Evolutionary conservation across 1,139 yeast genomes (phyloP).

Genomic region (Pneumocystis sp.): DNA sequence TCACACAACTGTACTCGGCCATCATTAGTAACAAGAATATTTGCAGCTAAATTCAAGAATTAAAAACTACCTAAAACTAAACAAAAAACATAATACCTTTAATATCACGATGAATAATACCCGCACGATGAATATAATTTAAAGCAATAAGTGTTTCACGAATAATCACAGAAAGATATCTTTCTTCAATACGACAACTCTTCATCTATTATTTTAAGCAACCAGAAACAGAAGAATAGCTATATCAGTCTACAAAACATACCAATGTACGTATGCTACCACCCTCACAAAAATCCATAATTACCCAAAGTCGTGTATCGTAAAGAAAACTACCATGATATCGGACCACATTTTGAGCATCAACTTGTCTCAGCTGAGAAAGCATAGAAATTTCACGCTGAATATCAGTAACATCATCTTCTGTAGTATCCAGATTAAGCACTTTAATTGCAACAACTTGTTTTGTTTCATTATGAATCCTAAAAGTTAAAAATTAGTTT

Average conservation of each 20-base stretch:
- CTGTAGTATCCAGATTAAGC: conserved; percentile 77
- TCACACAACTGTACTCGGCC: conserved; percentile 89
- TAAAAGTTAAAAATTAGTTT: not conserved
- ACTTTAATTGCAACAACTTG: conserved; percentile 87
- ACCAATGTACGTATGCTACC: conserved; percentile 74
- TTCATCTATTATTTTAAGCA: conserved; percentile 29
- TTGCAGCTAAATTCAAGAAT: conserved; percentile 44
- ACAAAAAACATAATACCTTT: conserved; percentile 26
- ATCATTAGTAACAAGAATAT: conserved; percentile 72
- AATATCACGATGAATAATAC: conserved; percentile 88
- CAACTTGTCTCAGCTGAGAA: conserved; percentile 65
- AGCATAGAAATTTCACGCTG: conserved; percentile 85
- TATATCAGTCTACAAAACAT: not conserved
- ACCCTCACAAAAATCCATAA: conserved; percentile 96
- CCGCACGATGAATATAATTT: conserved; percentile 68
- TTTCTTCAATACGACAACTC: conserved; percentile 81
- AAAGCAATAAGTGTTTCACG: conserved; percentile 71
- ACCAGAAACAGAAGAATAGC: not conserved
- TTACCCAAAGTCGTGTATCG: conserved; percentile 88
- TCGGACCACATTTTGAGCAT: conserved; percentile 63
- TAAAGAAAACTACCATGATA: conserved; percentile 78
- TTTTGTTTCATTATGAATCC: conserved; percentile 41
- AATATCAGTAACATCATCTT: conserved; percentile 88
- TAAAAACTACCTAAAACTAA: not conserved
- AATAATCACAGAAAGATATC: conserved; percentile 61